Percentiles rank a stretch among this genome's conserved stretches.
Conservation (phyloP, 2,329 filamentous ascomycete species). For the Fusarium tupiense region DNA sequence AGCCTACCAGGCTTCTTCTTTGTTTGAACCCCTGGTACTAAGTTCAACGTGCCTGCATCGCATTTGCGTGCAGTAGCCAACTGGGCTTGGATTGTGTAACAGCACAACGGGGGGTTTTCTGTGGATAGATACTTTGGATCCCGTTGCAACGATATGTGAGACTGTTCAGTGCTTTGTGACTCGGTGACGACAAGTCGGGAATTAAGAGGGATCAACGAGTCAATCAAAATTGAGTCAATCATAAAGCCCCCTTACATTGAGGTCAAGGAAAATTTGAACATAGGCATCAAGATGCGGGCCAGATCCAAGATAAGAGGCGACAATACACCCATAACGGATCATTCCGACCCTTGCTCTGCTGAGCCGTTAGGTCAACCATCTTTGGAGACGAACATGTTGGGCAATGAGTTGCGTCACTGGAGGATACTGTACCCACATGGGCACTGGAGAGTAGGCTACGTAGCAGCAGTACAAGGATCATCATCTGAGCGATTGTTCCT, state of each 20-base stretch:
- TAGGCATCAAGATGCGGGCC: background rate
- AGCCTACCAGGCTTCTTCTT: background rate
- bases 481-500: background rate
- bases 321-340: background rate
- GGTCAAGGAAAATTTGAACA: constrained; percentile 2
- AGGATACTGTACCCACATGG: background rate
- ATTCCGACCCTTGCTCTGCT: background rate
- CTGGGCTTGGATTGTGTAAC: background rate
- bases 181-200: background rate
- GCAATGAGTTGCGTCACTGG: background rate
- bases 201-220: background rate
- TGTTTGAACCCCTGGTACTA: background rate
- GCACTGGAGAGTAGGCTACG: background rate
- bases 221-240: background rate
- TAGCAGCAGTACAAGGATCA: background rate
- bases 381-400: background rate
- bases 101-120: background rate
- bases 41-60: constrained; percentile 6
- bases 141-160: background rate
- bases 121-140: background rate
- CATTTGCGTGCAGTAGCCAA: constrained; percentile 5
- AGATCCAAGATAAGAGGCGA: background rate
- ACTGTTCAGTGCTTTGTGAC: background rate
- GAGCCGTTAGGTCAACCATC: background rate
- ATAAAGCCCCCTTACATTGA: constrained; percentile 13